A percentile compares a stretch with the other conserved stretches of the same genome.
Evolutionary conservation across 352 stramenopile species (phyloP).

Genomic region (Globisporangium rhizosaccharum): DNA sequence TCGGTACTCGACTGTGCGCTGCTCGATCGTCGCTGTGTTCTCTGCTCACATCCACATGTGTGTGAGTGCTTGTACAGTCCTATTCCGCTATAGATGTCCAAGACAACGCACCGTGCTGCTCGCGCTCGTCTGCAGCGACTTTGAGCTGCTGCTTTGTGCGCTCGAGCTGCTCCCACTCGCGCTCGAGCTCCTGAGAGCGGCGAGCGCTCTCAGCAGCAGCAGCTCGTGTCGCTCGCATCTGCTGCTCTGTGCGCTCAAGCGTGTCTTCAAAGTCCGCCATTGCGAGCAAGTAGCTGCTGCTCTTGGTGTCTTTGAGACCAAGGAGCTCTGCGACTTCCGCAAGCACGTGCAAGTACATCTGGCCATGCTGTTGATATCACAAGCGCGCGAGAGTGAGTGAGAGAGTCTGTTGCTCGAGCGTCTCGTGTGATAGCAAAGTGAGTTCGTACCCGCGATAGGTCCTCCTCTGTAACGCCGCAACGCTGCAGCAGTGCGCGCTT

Average conservation of each 20-base stretch:
- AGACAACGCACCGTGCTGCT: constrained; percentile 21
- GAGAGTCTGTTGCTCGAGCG: too few species aligned
- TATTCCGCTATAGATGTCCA: background rate
- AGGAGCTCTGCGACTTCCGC: constrained; percentile 35
- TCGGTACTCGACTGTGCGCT: constrained; percentile 28
- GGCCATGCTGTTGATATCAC: constrained; percentile 24
- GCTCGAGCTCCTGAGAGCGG: constrained; percentile 22
- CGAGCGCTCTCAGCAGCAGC: constrained; percentile 4
- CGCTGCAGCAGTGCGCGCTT: constrained; percentile 23
- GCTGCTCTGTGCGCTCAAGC: constrained; percentile 11
- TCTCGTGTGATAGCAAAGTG: background rate
- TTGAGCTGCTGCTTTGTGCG: constrained; percentile 23
- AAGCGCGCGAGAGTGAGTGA: too few species aligned
- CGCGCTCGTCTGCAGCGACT: constrained; percentile 24
- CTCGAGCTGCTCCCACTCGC: constrained; percentile 24
- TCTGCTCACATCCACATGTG: constrained; percentile 15
- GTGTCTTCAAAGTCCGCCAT: constrained; percentile 21
- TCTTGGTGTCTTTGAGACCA: constrained; percentile 27
- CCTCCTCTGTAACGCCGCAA: constrained; percentile 29
- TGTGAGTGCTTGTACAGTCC: background rate
- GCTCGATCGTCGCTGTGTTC: constrained; percentile 36
- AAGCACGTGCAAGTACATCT: constrained; percentile 44
- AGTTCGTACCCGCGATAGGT: constrained; percentile 34
- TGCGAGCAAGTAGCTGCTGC: constrained; percentile 33
- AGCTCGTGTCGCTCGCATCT: constrained; percentile 7